phyloP scores from a whole-genome alignment of 345 rosid species.

The Nephelium lappaceum region DNA sequence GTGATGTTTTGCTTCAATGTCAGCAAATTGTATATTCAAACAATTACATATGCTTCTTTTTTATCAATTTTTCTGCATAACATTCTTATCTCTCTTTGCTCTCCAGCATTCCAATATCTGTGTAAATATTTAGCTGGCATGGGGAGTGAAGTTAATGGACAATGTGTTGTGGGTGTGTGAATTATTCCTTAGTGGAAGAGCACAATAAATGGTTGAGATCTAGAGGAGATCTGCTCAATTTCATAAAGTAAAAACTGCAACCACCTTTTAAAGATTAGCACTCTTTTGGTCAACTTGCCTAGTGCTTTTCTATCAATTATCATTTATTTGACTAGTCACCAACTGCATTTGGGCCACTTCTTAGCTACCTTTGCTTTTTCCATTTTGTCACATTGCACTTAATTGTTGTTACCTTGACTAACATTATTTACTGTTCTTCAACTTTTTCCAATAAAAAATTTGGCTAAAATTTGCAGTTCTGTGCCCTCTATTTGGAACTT shows the following conservation, averaged over 20 bases:
- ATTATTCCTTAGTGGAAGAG: constrained; percentile 1
- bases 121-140: constrained; percentile 19
- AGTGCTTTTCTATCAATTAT: background rate
- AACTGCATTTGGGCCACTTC: constrained; percentile 7
- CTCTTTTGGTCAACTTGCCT: constrained; percentile 14
- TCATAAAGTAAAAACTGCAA: background rate
- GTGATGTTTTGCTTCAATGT: background rate
- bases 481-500: background rate
- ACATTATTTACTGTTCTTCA: too few species aligned
- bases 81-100: background rate
- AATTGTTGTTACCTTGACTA: too few species aligned
- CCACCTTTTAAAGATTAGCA: background rate
- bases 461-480: too few species aligned
- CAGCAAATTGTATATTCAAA: constrained; percentile 22
- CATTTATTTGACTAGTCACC: background rate
- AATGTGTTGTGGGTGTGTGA: background rate
- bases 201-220: constrained; percentile 15
- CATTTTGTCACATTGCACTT: background rate
- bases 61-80: background rate
- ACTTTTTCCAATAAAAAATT: too few species aligned
- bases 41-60: background rate
- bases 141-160: background rate
- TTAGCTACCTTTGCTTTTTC: background rate
- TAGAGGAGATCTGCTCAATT: constrained; percentile 6
- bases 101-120: background rate